Conservation (phyloP, 2,329 filamentous ascomycete genomes). For the Diplodia scrobiculata region DNA sequence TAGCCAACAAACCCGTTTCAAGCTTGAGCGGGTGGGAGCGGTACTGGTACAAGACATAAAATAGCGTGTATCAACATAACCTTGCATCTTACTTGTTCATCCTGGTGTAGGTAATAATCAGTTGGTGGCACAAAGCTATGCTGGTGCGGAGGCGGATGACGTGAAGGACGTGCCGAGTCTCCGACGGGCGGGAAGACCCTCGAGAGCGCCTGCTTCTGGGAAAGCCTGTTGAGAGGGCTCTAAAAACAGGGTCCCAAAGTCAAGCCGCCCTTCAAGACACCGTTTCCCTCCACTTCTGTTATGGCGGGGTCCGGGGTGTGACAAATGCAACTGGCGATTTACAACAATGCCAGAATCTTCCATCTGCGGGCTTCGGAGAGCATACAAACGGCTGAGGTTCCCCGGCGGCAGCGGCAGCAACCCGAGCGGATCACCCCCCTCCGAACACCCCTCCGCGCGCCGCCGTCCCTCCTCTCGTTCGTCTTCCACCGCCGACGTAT, state of each 20-base stretch:
- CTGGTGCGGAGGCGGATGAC: not conserved
- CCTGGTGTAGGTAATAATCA: not conserved
- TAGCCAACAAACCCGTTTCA: not conserved
- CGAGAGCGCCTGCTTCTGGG: slow-evolving; percentile 15
- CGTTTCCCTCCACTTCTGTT: not conserved
- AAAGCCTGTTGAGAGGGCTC: slow-evolving; percentile 1
- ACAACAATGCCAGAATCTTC: slow-evolving; percentile 29
- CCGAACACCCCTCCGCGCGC: slow-evolving; percentile 21
- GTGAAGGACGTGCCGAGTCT: slow-evolving; percentile 13
- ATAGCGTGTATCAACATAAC: slow-evolving; percentile 1
- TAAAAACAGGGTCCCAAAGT: not conserved
- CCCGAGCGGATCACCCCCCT: not conserved
- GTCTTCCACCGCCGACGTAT: slow-evolving; percentile 6
- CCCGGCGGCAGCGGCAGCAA: slow-evolving; percentile 11
- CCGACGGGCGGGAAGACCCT: not conserved
- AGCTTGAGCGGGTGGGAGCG: not conserved
- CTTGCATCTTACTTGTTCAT: slow-evolving; percentile 2
- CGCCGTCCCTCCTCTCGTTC: slow-evolving; percentile 9
- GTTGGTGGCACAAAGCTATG: not conserved
- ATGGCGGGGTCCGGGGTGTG: slow-evolving; percentile 1
- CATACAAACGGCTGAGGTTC: slow-evolving; percentile 18
- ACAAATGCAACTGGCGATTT: slow-evolving; percentile 17
- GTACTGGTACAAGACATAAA: not conserved
- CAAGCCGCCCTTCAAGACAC: not conserved
- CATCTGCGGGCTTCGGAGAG: slow-evolving; percentile 25